phyloP scores from a whole-genome alignment of 2,329 filamentous ascomycete genomes.

The Lojkania enalia region DNA sequence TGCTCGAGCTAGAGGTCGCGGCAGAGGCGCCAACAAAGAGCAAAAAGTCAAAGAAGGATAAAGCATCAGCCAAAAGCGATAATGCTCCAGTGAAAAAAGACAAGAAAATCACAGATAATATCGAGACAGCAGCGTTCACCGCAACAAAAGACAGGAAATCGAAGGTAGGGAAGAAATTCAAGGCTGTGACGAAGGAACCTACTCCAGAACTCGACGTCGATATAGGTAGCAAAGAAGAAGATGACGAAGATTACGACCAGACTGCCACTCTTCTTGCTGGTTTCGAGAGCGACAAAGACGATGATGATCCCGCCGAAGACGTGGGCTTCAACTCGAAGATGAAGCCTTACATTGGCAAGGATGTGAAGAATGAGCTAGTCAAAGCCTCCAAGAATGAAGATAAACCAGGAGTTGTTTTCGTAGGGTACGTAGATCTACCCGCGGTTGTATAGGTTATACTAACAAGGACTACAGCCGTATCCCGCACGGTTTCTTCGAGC shows the following conservation, averaged over 20 bases:
- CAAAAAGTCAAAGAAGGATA: constrained; percentile 17
- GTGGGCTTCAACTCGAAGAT: constrained; percentile 43
- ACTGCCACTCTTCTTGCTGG: constrained; percentile 56
- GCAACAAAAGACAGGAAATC: constrained; percentile 22
- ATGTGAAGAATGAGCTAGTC: constrained; percentile 49
- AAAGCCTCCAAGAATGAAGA: constrained; percentile 56
- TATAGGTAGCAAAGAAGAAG: constrained; percentile 24
- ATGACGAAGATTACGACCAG: constrained; percentile 47
- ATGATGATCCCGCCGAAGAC: constrained; percentile 44
- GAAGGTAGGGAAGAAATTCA: constrained; percentile 10
- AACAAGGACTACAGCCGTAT: constrained; percentile 60
- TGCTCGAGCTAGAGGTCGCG: constrained; percentile 5
- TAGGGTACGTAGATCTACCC: constrained; percentile 60
- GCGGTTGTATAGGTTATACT: not conserved
- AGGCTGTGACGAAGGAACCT: constrained; percentile 9
- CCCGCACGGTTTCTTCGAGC: constrained; percentile 95
- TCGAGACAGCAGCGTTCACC: constrained; percentile 15
- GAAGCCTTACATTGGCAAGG: constrained; percentile 37
- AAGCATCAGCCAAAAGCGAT: constrained; percentile 5
- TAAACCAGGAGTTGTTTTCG: constrained; percentile 79
- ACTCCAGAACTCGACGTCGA: constrained; percentile 15
- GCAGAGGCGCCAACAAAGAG: constrained; percentile 12
- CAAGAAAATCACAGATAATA: constrained; percentile 8
- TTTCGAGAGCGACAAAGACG: constrained; percentile 53
- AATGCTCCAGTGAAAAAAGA: constrained; percentile 4